Evolutionary conservation across 2,329 filamentous ascomycete species (phyloP).

Genomic region (Nemania bipapillata): DNA sequence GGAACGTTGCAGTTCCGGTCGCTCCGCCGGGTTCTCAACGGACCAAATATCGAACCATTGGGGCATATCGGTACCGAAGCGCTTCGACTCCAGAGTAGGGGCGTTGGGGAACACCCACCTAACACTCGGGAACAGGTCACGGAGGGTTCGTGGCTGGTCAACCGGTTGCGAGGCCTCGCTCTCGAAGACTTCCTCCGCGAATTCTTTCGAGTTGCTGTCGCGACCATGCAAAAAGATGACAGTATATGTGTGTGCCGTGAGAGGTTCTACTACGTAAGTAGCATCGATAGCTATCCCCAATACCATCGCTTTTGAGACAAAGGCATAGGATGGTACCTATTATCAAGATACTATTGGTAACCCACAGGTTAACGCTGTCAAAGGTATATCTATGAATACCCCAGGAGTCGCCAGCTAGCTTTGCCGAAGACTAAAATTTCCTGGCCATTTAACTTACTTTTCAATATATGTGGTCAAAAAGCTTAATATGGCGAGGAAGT

Average conservation of each 20-base stretch:
- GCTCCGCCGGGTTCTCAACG: constrained; percentile 59
- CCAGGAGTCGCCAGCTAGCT: too few relatives aligned
- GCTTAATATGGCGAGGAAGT: too few relatives aligned
- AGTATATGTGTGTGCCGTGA: constrained; percentile 55
- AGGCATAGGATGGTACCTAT: too few relatives aligned
- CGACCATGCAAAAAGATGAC: constrained; percentile 61
- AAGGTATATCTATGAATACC: too few relatives aligned
- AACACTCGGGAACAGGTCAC: constrained; percentile 41
- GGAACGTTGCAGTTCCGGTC: constrained; percentile 38
- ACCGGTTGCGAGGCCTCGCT: constrained; percentile 46
- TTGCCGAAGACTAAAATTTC: too few relatives aligned
- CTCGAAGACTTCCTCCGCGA: constrained; percentile 56
- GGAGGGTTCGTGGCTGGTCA: constrained; percentile 39
- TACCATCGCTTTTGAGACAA: background rate
- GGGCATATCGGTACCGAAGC: constrained; percentile 40
- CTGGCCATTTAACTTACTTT: too few relatives aligned
- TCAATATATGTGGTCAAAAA: too few relatives aligned
- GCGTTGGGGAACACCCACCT: constrained; percentile 50
- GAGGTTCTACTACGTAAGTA: constrained; percentile 54
- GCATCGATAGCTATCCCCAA: constrained; percentile 19
- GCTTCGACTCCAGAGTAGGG: constrained; percentile 27
- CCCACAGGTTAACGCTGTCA: too few relatives aligned
- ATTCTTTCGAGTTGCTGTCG: constrained; percentile 55
- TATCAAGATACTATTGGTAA: background rate
- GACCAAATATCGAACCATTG: constrained; percentile 61